Base-by-base conservation (phyloP, 2,329 filamentous ascomycete genomes). In the Trichophyton equinum region DNA sequence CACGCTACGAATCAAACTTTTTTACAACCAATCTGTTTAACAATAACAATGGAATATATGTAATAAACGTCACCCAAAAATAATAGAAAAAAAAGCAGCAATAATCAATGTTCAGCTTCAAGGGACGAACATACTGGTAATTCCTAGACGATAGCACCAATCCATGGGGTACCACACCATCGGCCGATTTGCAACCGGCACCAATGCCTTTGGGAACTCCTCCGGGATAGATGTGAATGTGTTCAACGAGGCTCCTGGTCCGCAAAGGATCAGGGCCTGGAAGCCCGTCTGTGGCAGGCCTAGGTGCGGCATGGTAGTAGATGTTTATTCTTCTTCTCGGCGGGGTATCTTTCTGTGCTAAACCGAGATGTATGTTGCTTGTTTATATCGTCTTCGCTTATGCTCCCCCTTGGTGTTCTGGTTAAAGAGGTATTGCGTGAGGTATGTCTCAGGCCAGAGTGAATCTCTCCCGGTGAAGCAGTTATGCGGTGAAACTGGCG, bases 101-200 rank as follows among this genome's bases (percentile, higher is more conserved):
- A 22, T 47, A 47, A 47, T 25, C 11, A 8, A 22, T 47, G n/a
- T 47, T 22, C 20, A 42, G 40, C 5, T 15, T 40, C 18, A 57
- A 57, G 30, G 20, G 27, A 20, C n/a, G 9, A 18, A 68, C 73
- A 64, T 67, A 78, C 75, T 74, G 25, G 74, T 76, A 61, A 79
- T 74, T 51, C 77, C 77, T 70, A 75, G 75, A n/a, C 77, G 70
- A 68, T 77, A 76, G 57, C 76, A 77, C 72, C 74, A 79, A 60
- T 79, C 77, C 36, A 79, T 65, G 3, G 75, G 71, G 66, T 79
- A 80, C 70, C 73, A 80, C 49, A 79, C 70, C 77, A 79, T 78
- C 4, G 77, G 77, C 47, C 77, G 70, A 63, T 80, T 79, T 30
- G 77, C 78, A 62, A 79, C 71, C 18, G 76, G 75, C n/a, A 80